Evolutionary conservation across 768 basidiomycete genomes (phyloP), one percentile per base, ranked within the genome.

Genomic region (Suillus variegatus): DNA sequence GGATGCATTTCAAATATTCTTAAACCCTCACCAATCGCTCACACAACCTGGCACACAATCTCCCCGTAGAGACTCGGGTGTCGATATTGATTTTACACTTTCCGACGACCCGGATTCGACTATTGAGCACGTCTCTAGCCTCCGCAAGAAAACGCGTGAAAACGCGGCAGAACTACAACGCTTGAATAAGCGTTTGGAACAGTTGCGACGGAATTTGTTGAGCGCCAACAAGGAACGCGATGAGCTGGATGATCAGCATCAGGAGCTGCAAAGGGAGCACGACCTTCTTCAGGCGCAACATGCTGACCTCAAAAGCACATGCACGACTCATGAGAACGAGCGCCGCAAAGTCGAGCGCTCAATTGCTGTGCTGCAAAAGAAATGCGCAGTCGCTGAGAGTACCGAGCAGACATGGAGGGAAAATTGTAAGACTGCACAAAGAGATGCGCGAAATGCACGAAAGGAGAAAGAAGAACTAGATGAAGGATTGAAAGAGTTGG

Each of bases 1-100:
- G 47, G 75, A 77, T 16, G 71, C 71, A 0, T 68, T 77, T 22
- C 63, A 70, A 14, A 65, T 76, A 60, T 76, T 74, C 55, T 68
- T 77, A 14, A n/a, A 68, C 10, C 64, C 74, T 22, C 68, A 67
- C 56, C 70, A 66, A 40, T 47, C 67, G 4, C 67, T 62, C 9
- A 58, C 66, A 16, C 68, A 69, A 6, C 47, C 25, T 18, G 16
- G 18, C 2, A 38, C 38, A 32, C 47, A 54, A 28, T 38, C 62
- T 7, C 2, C 41, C 1, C 18, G 10, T 55, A n/a, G 9, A 16
- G 32, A 46, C 43, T 66, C 61, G 22, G n/a, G 9, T 3, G 22
- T 58, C 6, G 56, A 60, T 28, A 60, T 68, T 5, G 62, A 66
- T 57, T 14, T 63, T 28, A 61, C 49, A 3, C 8, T 41, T 20